These are phyloP conservation scores for Micractinium sp. DNA, from an alignment of 139 green algal species.

Conservation along the genomic window DNA sequence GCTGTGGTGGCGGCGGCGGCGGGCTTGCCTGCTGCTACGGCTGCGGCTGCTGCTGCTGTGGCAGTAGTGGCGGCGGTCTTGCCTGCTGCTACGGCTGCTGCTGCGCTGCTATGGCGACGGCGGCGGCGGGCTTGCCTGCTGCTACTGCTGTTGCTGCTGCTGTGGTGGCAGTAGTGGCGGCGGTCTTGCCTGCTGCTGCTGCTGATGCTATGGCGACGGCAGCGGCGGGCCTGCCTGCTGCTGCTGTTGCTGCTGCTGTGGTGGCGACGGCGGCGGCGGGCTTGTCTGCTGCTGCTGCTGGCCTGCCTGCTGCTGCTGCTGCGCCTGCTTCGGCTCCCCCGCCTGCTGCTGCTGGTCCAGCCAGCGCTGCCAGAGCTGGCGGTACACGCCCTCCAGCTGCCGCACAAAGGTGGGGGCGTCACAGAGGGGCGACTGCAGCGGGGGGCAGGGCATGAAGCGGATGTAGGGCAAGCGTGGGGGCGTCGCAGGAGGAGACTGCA, in stretches of 20 bases:
- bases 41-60: too few species aligned
- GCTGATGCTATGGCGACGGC: background rate
- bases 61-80: too few species aligned
- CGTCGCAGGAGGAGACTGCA: slow-evolving; percentile 77
- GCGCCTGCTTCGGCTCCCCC: too few species aligned
- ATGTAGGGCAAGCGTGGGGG: slow-evolving; percentile 53
- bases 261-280: background rate
- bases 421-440: slow-evolving; percentile 76
- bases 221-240: background rate
- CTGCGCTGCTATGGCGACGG: background rate
- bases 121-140: background rate
- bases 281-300: background rate
- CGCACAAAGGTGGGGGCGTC: slow-evolving; percentile 76
- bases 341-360: slow-evolving; percentile 18
- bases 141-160: background rate
- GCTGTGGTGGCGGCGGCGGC: too few species aligned
- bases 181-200: background rate
- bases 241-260: background rate
- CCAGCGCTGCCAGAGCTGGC: slow-evolving; percentile 72
- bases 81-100: too few species aligned
- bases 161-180: background rate
- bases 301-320: background rate
- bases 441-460: background rate
- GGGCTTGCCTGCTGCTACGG: too few species aligned
- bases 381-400: slow-evolving; percentile 81